A percentile compares a stretch with the other conserved stretches of the same genome.
These are phyloP conservation scores for Gossypium trilobum DNA, from an alignment of 441 rosid species.

Conservation along the genomic window DNA sequence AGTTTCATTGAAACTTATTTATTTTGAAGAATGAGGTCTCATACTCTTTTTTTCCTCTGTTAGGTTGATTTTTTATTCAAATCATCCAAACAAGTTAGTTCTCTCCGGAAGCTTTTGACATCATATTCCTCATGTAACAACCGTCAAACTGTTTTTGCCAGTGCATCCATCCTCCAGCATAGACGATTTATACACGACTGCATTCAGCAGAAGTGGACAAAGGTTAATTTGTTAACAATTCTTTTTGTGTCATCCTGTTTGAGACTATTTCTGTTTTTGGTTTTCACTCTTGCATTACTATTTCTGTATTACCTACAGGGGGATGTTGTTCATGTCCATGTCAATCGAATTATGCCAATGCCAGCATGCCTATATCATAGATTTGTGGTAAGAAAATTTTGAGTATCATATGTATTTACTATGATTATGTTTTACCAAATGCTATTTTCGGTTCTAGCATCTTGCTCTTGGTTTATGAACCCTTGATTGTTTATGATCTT, in stretches of 20 bases:
- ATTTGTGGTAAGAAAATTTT: slow-evolving; percentile 46
- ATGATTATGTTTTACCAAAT: neutral
- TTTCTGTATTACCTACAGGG: slow-evolving; percentile 32
- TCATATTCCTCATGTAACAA: slow-evolving; percentile 58
- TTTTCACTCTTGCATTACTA: slow-evolving; percentile 3
- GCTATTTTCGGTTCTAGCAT: neutral
- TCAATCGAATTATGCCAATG: slow-evolving; percentile 63
- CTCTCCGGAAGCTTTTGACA: slow-evolving; percentile 66
- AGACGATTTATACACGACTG: slow-evolving; percentile 68
- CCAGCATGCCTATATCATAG: slow-evolving; percentile 62
- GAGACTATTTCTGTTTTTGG: slow-evolving; percentile 7
- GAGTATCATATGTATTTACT: neutral
- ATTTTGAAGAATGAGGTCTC: slow-evolving; percentile 4
- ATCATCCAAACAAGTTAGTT: slow-evolving; percentile 76
- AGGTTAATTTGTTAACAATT: slow-evolving; percentile 36
- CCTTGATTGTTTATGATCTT: slow-evolving; percentile 10
- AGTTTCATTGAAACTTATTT: neutral
- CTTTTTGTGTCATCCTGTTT: neutral
- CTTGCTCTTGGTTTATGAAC: neutral
- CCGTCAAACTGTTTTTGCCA: slow-evolving; percentile 77
- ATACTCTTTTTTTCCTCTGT: slow-evolving; percentile 5
- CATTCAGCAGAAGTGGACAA: slow-evolving; percentile 86
- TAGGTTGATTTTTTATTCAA: slow-evolving; percentile 90
- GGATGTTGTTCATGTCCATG: slow-evolving; percentile 66
- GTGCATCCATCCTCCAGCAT: slow-evolving; percentile 92